A percentile compares a stretch with the other conserved stretches of the same genome.
Evolutionary conservation across 345 rosid species (phyloP).

Genomic region (Populus tremula): DNA sequence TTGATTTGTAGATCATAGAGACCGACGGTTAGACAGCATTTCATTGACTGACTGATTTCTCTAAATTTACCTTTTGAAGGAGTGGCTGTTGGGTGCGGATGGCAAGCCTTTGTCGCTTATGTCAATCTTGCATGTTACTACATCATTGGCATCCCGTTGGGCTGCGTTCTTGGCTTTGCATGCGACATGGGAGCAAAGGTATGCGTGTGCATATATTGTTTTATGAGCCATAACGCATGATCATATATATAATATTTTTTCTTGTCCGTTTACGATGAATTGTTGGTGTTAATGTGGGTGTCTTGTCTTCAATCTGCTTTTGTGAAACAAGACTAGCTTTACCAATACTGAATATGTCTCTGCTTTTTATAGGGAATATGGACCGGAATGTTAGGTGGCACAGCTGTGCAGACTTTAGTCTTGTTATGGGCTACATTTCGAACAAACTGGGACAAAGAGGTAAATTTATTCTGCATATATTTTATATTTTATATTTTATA

Average conservation of each 20-base stretch:
- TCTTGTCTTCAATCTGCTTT: background rate
- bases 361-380: constrained; percentile 52
- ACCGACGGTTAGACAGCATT: background rate
- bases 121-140: constrained; percentile 76
- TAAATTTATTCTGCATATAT: background rate
- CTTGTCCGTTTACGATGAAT: too few relatives aligned
- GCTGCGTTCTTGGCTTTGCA: constrained; percentile 54
- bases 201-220: background rate
- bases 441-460: constrained; percentile 64
- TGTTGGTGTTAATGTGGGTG: too few relatives aligned
- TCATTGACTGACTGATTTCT: background rate
- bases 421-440: constrained; percentile 44
- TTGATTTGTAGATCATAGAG: background rate
- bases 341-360: background rate
- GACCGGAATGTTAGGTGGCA: constrained; percentile 68
- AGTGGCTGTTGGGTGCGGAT: constrained; percentile 81
- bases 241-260: too few relatives aligned
- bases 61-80: constrained; percentile 25
- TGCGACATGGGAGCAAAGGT: constrained; percentile 60
- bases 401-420: constrained; percentile 49
- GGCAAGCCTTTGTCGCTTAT: constrained; percentile 87
- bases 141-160: constrained; percentile 58
- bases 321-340: too few relatives aligned
- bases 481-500: too few relatives aligned
- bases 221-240: too few relatives aligned